Percentiles rank a stretch among this genome's conserved stretches.
Conservation (phyloP, 1,284 basidiomycete species). For the Sanguinoderma infundibulare region DNA sequence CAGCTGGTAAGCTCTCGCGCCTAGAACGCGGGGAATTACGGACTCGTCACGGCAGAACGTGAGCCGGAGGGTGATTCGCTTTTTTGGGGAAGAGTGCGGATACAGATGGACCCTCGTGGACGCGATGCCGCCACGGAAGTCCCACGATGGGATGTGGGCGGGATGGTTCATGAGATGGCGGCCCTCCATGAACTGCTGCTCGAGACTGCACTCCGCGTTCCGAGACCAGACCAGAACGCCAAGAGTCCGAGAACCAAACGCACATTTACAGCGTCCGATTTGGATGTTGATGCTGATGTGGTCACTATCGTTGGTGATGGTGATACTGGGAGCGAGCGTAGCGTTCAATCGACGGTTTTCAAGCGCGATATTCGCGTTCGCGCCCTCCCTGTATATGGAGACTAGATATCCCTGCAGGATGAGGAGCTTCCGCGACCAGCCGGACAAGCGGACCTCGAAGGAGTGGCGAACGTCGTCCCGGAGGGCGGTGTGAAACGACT, state of each 20-base stretch:
- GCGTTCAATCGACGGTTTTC: not conserved
- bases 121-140: slow-evolving; percentile 7
- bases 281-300: slow-evolving; percentile 1
- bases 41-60: not conserved
- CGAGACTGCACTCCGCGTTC: not conserved
- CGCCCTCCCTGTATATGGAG: not conserved
- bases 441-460: slow-evolving; percentile 10
- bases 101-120: not conserved
- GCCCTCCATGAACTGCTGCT: not conserved
- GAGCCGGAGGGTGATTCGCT: not conserved
- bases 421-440: slow-evolving; percentile 10
- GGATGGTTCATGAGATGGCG: slow-evolving; percentile 8
- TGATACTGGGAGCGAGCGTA: not conserved
- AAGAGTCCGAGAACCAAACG: not conserved
- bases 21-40: not conserved
- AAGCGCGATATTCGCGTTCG: not conserved
- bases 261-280: slow-evolving; percentile 12
- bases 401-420: not conserved
- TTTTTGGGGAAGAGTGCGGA: not conserved
- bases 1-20: not conserved
- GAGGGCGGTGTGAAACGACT: not conserved
- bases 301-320: not conserved
- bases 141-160: slow-evolving; percentile 14
- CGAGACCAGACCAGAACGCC: slow-evolving; percentile 2
- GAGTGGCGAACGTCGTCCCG: not conserved